These are phyloP conservation scores for Yarrowia sp. DNA, from an alignment of 805 yeast species.

Conservation along the genomic window DNA sequence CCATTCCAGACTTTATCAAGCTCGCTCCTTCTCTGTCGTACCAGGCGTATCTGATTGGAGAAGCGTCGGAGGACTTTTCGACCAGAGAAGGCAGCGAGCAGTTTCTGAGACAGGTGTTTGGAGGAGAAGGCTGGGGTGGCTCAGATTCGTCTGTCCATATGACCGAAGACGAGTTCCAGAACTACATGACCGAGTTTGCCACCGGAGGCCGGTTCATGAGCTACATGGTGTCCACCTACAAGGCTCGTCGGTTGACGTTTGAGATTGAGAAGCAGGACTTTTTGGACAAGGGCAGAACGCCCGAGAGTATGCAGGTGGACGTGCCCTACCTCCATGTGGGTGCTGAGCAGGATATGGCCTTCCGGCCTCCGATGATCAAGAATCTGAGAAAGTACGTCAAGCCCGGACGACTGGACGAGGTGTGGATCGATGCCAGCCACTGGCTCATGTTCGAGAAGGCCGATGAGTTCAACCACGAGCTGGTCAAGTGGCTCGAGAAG, in stretches of 20 bases:
- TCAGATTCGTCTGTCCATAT: not conserved
- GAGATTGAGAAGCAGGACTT: conserved; percentile 37
- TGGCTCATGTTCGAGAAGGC: conserved; percentile 27
- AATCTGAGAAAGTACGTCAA: conserved; percentile 4
- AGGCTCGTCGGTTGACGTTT: conserved; percentile 35
- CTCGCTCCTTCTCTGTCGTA: conserved; percentile 20
- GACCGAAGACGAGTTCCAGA: conserved; percentile 35
- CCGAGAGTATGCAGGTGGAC: conserved; percentile 19
- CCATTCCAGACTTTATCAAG: conserved; percentile 23
- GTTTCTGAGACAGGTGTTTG: conserved; percentile 19
- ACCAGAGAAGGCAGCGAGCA: conserved; percentile 8
- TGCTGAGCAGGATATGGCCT: conserved; percentile 34
- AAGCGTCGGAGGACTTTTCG: conserved; percentile 12
- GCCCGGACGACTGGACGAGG: conserved; percentile 10
- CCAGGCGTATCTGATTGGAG: conserved; percentile 25
- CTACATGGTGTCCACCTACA: conserved; percentile 30
- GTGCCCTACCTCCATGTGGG: conserved; percentile 35
- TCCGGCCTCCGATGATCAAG: conserved; percentile 29
- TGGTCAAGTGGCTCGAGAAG: conserved; percentile 20
- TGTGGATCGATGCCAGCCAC: conserved; percentile 27
- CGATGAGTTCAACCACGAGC: conserved; percentile 8
- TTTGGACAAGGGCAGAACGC: conserved; percentile 14
- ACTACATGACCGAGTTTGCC: conserved; percentile 34
- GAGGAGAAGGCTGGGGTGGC: not conserved
- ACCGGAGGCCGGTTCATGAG: conserved; percentile 23